phyloP scores from a whole-genome alignment of 192 early-diverging fungal species.

The Umbelopsis vinacea region DNA sequence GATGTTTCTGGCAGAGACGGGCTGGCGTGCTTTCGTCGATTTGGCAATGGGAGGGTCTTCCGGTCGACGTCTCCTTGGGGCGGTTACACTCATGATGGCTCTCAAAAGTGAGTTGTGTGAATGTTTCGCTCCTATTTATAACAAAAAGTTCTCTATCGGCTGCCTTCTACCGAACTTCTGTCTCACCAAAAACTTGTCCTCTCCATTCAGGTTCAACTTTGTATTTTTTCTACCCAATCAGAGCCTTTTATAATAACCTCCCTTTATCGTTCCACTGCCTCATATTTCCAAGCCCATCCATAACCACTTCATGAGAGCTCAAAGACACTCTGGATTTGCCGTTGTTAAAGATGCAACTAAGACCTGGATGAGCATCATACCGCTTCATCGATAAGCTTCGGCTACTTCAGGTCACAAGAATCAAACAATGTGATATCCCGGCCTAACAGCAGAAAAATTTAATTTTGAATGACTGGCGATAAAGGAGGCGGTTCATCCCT shows the following conservation, averaged over 20 bases:
- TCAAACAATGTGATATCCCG: neutral
- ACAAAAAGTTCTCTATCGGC: neutral
- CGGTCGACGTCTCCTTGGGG: constrained; percentile 11
- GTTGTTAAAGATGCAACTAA: neutral
- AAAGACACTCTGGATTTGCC: neutral
- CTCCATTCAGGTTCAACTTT: neutral
- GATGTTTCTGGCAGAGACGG: neutral
- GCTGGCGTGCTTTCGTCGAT: neutral
- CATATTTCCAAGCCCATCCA: too few relatives aligned
- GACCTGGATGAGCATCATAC: too few relatives aligned
- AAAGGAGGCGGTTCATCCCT: too few relatives aligned
- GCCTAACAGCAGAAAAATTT: neutral
- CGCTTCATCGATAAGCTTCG: neutral
- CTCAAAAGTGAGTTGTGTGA: neutral
- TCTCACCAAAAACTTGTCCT: neutral
- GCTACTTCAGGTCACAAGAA: neutral
- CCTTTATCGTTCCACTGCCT: too few relatives aligned
- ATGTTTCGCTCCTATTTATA: neutral
- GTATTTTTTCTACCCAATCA: neutral
- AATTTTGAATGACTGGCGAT: too few relatives aligned
- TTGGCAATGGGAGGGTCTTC: neutral
- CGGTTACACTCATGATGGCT: constrained; percentile 15
- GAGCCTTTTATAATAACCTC: neutral
- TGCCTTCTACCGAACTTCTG: neutral
- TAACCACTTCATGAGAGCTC: neutral